Conservation (phyloP, 2,329 filamentous ascomycete genomes). For the Fusarium liriodendri region DNA sequence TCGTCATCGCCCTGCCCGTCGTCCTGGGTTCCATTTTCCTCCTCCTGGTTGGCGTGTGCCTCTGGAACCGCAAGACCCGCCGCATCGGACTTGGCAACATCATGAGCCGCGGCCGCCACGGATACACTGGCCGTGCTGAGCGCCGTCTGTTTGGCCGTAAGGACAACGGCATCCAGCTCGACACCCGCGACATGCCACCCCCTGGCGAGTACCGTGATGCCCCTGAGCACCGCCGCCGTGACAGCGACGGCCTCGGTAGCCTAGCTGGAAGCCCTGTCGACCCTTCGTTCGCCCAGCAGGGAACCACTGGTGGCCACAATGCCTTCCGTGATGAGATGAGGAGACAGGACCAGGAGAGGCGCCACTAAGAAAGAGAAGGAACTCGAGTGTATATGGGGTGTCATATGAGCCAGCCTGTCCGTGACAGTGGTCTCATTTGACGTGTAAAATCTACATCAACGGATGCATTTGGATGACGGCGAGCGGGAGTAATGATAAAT, state of each 20-base stretch:
- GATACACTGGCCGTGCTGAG: constrained; percentile 56
- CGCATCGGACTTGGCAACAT: constrained; percentile 63
- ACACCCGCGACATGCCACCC: constrained; percentile 44
- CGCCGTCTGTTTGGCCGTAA: constrained; percentile 51
- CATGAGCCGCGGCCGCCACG: constrained; percentile 58
- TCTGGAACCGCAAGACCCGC: constrained; percentile 66
- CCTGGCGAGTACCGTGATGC: constrained; percentile 51
- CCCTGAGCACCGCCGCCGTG: constrained; percentile 47
- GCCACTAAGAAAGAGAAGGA: constrained; percentile 23
- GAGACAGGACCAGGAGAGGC: constrained; percentile 58
- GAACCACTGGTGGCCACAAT: constrained; percentile 51
- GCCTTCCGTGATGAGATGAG: constrained; percentile 62
- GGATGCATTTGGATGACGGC: constrained; percentile 10
- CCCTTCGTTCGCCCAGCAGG: constrained; percentile 54
- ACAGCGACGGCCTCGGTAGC: constrained; percentile 63
- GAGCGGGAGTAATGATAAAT: constrained; percentile 38
- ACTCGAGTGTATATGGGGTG: background rate
- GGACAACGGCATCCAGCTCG: constrained; percentile 59
- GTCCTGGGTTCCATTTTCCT: constrained; percentile 60
- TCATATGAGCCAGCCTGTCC: background rate
- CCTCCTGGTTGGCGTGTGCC: constrained; percentile 64
- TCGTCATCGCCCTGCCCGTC: constrained; percentile 65
- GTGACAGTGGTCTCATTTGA: background rate
- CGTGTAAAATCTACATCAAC: constrained; percentile 26
- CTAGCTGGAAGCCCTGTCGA: constrained; percentile 60